Evolutionary conservation across 345 rosid genomes (phyloP).

Genomic region (Anastatica hierochuntica): DNA sequence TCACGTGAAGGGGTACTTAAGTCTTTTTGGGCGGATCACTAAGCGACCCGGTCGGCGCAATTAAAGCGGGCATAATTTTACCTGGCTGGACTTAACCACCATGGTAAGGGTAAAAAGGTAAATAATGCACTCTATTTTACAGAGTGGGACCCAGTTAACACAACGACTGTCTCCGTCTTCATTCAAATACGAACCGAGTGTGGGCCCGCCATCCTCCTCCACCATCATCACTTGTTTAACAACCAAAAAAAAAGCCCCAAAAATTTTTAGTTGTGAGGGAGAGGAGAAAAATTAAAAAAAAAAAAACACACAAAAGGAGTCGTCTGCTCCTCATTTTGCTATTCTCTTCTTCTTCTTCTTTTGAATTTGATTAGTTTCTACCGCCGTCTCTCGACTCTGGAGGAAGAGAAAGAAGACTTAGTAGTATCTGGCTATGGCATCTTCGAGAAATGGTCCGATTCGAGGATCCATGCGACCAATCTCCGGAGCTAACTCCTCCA

Average conservation of each 20-base stretch:
- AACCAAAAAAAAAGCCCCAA: too few species aligned
- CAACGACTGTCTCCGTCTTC: constrained; percentile 26
- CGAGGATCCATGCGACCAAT: constrained; percentile 39
- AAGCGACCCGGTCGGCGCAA: constrained; percentile 17
- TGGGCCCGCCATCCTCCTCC: constrained; percentile 24
- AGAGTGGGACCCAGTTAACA: constrained; percentile 4
- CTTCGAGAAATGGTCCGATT: constrained; percentile 47
- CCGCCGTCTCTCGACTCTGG: constrained; percentile 4
- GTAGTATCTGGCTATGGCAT: constrained; percentile 38
- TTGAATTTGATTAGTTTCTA: neutral
- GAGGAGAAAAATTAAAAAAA: neutral
- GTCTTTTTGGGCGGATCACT: neutral
- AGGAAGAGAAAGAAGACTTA: neutral
- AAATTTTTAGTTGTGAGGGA: too few species aligned
- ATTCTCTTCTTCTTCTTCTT: neutral
- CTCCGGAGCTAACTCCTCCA: constrained; percentile 33
- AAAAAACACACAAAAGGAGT: neutral
- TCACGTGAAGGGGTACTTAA: neutral
- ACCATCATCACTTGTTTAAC: constrained; percentile 5
- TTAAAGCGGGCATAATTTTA: constrained; percentile 6
- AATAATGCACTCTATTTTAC: neutral
- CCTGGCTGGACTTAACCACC: neutral
- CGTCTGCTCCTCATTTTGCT: neutral
- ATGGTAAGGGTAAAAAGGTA: neutral
- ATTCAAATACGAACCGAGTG: constrained; percentile 15